Evolutionary conservation across 805 yeast genomes (phyloP), one percentile per base, ranked within the genome.

Genomic region (Schwanniomyces polymorphus): DNA sequence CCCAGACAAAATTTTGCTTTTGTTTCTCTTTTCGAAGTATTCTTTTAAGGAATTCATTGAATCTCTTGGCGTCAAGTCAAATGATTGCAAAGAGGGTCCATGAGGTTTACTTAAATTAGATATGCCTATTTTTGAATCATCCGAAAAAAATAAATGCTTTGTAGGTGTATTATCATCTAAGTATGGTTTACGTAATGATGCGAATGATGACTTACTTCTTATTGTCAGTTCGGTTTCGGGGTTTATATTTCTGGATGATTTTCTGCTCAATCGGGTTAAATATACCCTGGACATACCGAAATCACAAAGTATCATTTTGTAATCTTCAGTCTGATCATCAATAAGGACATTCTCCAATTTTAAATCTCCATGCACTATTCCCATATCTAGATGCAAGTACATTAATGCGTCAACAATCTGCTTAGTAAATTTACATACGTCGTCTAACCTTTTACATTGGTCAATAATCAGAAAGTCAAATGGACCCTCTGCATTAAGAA

Each of bases 321-420:
- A 54, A 25, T 53, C 40, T 17, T 72, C 68, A 7, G 56, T 47
- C 28, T 46, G 52, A 33, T 59, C 59, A 50, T 84, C 84, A 25
- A 88, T 63, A 38, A 89, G 68, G 50, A 92, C 87, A 59, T 89
- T 89, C 57, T 89, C 97, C 38, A 89, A 72, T 65, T 89, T 89
- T 41, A 89, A 64, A 66, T 89, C 97, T 2, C 96, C 91, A 58
- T 89, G 97, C 7, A 85, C 87, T 27, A 88, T 74, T 1, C 84
- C 80, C 55, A 69, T 67, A 14, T 63, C 67, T 6, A 75, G 71
- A 50, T 76, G 79, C 79, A 90, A 72, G 60, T 85, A 87, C 43
- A 68, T 56, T 10, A 89, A 61, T 0, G 86, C 91, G 10, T 70
- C 62, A 3, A 80, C 75, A 3, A 90, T 74, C 55, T 87, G 90